Base-by-base conservation (phyloP, 192 early-diverging fungal genomes). In the Ambispora gerdemannii region DNA sequence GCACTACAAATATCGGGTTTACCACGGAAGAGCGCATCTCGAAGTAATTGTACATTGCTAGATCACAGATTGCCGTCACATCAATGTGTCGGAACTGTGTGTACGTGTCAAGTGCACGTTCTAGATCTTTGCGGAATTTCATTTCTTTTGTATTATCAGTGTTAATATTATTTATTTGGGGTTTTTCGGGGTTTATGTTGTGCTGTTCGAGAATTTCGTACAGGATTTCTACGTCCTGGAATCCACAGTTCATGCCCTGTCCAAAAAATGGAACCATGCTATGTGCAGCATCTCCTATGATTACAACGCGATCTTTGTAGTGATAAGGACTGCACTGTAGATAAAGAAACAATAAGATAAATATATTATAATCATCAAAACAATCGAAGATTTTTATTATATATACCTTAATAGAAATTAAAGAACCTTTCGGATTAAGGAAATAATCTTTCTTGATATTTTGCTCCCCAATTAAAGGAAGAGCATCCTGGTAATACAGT, bases 261-360 rank as follows among this genome's bases (percentile, higher is more conserved):
- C 96, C 96, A 59, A 94, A 98, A 72, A 98, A 98, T 3, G 96
- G 96, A 0, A 98, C 96, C 96, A 98, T 98, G 50, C 92, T 90
- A 70, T 98, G 96, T 0, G 96, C 96, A 11, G 96, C 93, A 73
- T 98, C 96, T 43, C 96, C 96, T 51, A 98, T 76, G 50, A 96
- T 91, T 11, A 97, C 78, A 0, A 81, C 87, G 3, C 80, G 81
- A 58, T 89, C 82, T 58, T 88, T 84, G 81, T 90, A 93, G 66
- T 96, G 86, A 73, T 95, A 93, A 2, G 96, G 96, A 63, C 83
- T 81, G 64, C 92, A 22, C 25, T 47, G 8, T 31, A 1, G 53
- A 36, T 38, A 65, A 67, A 31, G 10, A 62, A 33, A 27, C 43
- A 65, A 64, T 2, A 52, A 19, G 20, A 66, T 20, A 43, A 30